Evolutionary conservation across 2,329 filamentous ascomycete genomes (phyloP).

Genomic region (Colletotrichum shisoi): DNA sequence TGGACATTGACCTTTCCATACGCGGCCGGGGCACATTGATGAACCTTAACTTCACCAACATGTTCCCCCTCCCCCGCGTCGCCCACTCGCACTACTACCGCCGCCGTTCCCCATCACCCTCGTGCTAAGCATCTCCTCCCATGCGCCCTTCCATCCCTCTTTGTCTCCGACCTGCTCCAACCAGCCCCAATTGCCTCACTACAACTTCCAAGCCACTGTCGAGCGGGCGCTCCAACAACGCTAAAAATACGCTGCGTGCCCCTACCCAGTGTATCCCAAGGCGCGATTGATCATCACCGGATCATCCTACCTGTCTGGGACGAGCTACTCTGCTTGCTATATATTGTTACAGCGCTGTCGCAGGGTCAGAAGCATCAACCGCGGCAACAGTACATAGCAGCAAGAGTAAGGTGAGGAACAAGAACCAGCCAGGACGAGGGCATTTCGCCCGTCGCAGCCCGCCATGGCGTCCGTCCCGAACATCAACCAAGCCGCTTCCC

Average conservation of each 20-base stretch:
- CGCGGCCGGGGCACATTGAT: constrained; percentile 35
- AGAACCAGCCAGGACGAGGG: constrained; percentile 18
- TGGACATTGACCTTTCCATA: constrained; percentile 39
- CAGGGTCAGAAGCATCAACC: neutral
- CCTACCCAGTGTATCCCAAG: neutral
- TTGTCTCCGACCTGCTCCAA: neutral
- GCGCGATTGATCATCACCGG: neutral
- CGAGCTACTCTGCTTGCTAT: neutral
- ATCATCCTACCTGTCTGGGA: neutral
- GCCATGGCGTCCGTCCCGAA: constrained; percentile 31
- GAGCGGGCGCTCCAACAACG: neutral
- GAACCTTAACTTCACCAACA: constrained; percentile 36
- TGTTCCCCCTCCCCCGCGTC: constrained; percentile 23
- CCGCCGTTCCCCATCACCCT: neutral
- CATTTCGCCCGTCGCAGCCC: constrained; percentile 20
- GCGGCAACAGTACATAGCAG: neutral
- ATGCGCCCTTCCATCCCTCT: neutral
- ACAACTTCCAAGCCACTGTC: neutral
- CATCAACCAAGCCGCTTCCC: constrained; percentile 4
- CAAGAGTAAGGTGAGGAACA: neutral
- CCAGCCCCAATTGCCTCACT: neutral
- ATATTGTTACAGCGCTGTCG: neutral
- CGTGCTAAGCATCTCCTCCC: neutral
- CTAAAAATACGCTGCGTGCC: neutral
- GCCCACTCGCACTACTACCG: constrained; percentile 12